Base-by-base conservation (phyloP, 345 rosid genomes). In the Salix udensis region DNA sequence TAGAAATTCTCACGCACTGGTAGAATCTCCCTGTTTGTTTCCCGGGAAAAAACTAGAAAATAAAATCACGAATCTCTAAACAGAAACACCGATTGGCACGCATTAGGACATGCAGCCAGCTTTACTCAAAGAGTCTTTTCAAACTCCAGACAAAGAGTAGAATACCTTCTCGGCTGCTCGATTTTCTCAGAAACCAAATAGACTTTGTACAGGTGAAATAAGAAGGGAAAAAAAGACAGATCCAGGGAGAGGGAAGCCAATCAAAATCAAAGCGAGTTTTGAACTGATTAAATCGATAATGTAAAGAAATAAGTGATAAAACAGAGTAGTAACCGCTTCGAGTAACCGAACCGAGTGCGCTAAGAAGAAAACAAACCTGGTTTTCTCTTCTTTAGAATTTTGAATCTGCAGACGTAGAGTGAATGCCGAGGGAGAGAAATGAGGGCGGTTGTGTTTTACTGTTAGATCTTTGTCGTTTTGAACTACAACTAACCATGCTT, bases 391-490 rank as follows among this genome's bases (percentile, higher is more conserved):
- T 52, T 5, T 50, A 5, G 6, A 6, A 52, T 53, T 7, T 7
- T 53, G 60, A 53, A 53, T 53, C 60, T 53, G 24, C 60, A 18
- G 60, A 53, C 21, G n/a, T 2, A 64, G 30, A 13, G 36, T 11
- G 34, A 68, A n/a, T 69, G 72, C 60, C 7, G 28, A 18, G 15
- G 21, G 67, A 65, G 64, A 65, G 72, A 36, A 31, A 30, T 13
- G 71, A 67, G 3, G 37, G 52, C 10, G 28, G 67, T 16, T 0
- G 58, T 30, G n/a, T 1, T 26, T 21, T 8, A 16, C 2, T 14
- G 58, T 10, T 26, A 42, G 61, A 64, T 74, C 70, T 74, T 24
- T 60, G 36, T 60, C 67, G 67, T 8, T 73, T 64, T 30, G 68
- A 74, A 44, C 26, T 28, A 6, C 58, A 52, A 52, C 58, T 52